Base-by-base conservation (phyloP, 2,329 filamentous ascomycete genomes). In the Cadophora gregata region DNA sequence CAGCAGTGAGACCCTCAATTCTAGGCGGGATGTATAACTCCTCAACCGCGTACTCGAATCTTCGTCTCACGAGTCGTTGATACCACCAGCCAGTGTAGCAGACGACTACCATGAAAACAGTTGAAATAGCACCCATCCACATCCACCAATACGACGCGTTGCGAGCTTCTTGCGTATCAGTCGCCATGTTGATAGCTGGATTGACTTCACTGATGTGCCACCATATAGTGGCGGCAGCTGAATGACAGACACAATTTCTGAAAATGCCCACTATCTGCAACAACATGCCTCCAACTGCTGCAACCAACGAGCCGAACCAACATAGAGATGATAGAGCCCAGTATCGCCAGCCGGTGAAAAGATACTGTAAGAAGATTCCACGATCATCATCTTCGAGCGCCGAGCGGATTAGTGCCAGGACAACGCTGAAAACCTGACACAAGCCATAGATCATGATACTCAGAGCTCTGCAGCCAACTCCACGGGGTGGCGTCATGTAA, bases 41-140 rank as follows among this genome's bases (percentile, higher is more conserved):
- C 27, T 66, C 66, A 33, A 69, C 67, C 0, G 67, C 64, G 38
- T 65, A 47, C 4, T 53, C 63, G 24, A 70, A 70, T 36, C 62
- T 27, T 5, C 56, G 42, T 10, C 65, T 38, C 24, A 68, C 60
- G 21, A 66, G 12, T 25, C 47, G 53, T 48, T 70, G 66, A 50
- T 70, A 70, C 66, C 69, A 67, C 69, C 69, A 70, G 4, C 66
- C 69, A 8, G 63, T 29, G 50, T 70, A 70, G 38, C 62, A 64
- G 3, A 36, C 63, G 5, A 63, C 24, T 8, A 51, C 64, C 62
- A 70, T 68, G 33, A 65, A 65, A 3, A 62, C 59, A 0, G 64
- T 67, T 6, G 64, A 58, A 16, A 45, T 27, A 36, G 29, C 51
- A 10, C 69, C 64, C 63, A 64, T 70, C 60, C 51, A 61, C 12